phyloP scores from a whole-genome alignment of 495 filamentous ascomycete genomes.

The Patellaria atrata region DNA sequence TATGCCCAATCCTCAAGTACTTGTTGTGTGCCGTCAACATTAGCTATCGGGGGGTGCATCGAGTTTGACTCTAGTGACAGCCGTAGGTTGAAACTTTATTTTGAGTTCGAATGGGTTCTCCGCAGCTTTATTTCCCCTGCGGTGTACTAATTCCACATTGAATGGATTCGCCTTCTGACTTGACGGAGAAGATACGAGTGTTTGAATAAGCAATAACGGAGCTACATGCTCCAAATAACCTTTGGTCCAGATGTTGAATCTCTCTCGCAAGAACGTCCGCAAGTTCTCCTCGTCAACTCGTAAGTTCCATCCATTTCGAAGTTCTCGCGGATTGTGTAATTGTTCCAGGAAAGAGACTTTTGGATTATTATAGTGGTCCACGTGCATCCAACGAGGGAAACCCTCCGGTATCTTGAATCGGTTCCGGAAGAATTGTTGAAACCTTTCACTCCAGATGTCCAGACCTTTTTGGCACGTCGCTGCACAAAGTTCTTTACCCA shows the following conservation, averaged over 20 bases:
- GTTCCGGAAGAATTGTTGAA: not conserved
- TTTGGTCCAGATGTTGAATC: conserved; percentile 17
- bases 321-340: conserved; percentile 10
- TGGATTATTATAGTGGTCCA: conserved; percentile 16
- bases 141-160: conserved; percentile 5
- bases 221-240: conserved; percentile 6
- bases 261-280: conserved; percentile 7
- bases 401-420: conserved; percentile 2
- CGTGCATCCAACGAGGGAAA: conserved; percentile 7
- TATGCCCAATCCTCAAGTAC: conserved; percentile 2
- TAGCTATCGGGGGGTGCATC: no score
- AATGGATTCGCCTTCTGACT: not conserved
- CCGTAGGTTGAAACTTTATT: conserved; percentile 4
- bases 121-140: not conserved
- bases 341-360: conserved; percentile 13
- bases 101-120: conserved; percentile 1
- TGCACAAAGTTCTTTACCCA: conserved; percentile 7
- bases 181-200: not conserved
- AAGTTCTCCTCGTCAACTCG: conserved; percentile 16
- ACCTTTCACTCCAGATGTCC: conserved; percentile 5
- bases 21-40: no score
- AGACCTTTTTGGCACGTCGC: conserved; percentile 6
- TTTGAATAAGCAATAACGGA: conserved; percentile 2
- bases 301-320: conserved; percentile 14
- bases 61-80: no score